Evolutionary conservation across 805 yeast species (phyloP).

Genomic region (Starmera dryadoides): DNA sequence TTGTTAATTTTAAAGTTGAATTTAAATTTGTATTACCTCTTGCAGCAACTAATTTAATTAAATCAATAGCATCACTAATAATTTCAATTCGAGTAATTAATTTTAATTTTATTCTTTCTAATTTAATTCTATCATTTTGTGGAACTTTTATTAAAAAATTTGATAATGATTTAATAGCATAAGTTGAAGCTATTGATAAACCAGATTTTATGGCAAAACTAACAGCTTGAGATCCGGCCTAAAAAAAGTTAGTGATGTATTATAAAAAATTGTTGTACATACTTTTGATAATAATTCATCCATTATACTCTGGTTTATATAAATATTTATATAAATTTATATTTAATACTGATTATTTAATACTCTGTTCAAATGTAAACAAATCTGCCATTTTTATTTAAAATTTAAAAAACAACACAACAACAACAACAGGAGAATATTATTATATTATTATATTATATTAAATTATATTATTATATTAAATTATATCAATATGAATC

Average conservation of each 20-base stretch:
- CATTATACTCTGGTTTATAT: too few species aligned
- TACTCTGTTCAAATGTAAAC: too few species aligned
- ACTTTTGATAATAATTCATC: slow-evolving; percentile 33
- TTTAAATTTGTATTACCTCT: slow-evolving; percentile 54
- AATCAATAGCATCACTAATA: slow-evolving; percentile 59
- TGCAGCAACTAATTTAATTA: slow-evolving; percentile 54
- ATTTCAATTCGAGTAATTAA: slow-evolving; percentile 54
- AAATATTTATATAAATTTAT: too few species aligned
- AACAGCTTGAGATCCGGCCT: slow-evolving; percentile 75
- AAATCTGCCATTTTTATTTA: too few species aligned
- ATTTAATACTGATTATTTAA: too few species aligned
- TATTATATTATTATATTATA: too few species aligned
- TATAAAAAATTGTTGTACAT: neutral
- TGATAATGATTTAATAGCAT: slow-evolving; percentile 60
- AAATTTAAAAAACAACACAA: too few species aligned
- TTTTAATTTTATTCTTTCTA: slow-evolving; percentile 35
- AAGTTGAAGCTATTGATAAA: slow-evolving; percentile 64
- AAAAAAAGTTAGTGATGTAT: slow-evolving; percentile 3
- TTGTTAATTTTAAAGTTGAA: slow-evolving; percentile 45
- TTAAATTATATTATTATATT: too few species aligned
- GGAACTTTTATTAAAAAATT: slow-evolving; percentile 49
- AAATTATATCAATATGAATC: too few species aligned
- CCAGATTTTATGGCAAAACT: slow-evolving; percentile 75
- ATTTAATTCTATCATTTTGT: slow-evolving; percentile 37
- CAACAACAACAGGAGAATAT: too few species aligned